Conservation (phyloP, 345 rosid species). For the Euclidium syriacum region DNA sequence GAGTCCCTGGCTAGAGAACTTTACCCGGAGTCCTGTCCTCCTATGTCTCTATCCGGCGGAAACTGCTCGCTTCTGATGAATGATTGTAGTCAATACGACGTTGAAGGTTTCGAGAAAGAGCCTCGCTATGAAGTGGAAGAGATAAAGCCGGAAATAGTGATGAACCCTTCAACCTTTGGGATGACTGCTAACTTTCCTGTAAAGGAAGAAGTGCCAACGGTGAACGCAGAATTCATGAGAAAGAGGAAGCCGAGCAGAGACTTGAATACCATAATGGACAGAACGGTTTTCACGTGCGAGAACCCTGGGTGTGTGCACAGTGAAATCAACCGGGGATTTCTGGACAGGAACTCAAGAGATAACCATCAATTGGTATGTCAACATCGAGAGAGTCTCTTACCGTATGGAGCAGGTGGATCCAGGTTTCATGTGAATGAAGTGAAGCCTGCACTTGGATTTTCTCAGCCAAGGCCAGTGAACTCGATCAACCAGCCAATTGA, state of each 20-base stretch:
- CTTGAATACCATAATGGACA: constrained; percentile 56
- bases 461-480: constrained; percentile 51
- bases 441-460: constrained; percentile 58
- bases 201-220: constrained; percentile 55
- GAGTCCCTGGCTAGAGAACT: constrained; percentile 73
- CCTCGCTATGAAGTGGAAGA: constrained; percentile 55
- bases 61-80: constrained; percentile 50
- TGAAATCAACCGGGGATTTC: constrained; percentile 57
- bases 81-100: constrained; percentile 77
- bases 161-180: constrained; percentile 36
- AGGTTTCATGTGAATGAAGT: constrained; percentile 68
- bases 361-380: constrained; percentile 81
- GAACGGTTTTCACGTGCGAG: constrained; percentile 68
- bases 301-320: constrained; percentile 62
- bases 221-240: constrained; percentile 44
- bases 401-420: constrained; percentile 47
- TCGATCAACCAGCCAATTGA: constrained; percentile 45
- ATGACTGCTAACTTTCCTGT: constrained; percentile 46
- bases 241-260: constrained; percentile 71
- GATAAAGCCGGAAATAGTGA: constrained; percentile 47
- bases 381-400: constrained; percentile 37
- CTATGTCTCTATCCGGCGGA: constrained; percentile 42
- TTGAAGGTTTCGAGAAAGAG: constrained; percentile 62
- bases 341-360: constrained; percentile 69
- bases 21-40: constrained; percentile 34